A percentile compares a stretch with the other conserved stretches of the same genome.
phyloP scores from a whole-genome alignment of 257 asterid species.

The Ophiorrhiza pumila region DNA sequence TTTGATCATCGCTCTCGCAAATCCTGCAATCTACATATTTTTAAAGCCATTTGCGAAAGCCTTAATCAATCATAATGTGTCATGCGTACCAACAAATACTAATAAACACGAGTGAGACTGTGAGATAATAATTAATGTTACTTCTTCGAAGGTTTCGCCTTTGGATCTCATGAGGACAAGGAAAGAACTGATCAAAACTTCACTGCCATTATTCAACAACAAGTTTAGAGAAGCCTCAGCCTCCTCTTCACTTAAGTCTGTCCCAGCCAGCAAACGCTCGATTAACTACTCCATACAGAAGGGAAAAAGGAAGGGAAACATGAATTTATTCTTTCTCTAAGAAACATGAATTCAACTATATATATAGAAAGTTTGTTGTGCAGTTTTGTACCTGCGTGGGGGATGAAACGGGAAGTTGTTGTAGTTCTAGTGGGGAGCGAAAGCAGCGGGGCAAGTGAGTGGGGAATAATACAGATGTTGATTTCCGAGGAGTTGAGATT shows the following conservation, averaged over 20 bases:
- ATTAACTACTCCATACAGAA: slow-evolving; percentile 43
- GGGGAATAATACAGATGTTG: slow-evolving; percentile 2
- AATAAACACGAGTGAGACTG: too few relatives aligned
- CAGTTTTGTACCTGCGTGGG: slow-evolving; percentile 16
- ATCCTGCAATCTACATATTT: slow-evolving; percentile 56
- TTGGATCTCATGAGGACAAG: slow-evolving; percentile 93
- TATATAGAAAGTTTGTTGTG: neutral
- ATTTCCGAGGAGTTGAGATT: neutral
- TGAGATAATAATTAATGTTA: slow-evolving; percentile 17
- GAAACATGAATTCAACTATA: neutral
- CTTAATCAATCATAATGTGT: too few relatives aligned
- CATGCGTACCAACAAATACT: too few relatives aligned
- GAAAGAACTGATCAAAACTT: slow-evolving; percentile 87
- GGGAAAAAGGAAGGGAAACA: neutral
- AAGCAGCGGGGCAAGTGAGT: slow-evolving; percentile 12
- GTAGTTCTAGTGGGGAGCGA: slow-evolving; percentile 10
- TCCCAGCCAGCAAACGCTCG: slow-evolving; percentile 65
- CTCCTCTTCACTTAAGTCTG: slow-evolving; percentile 62
- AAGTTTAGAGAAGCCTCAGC: slow-evolving; percentile 83
- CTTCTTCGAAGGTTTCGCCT: slow-evolving; percentile 95
- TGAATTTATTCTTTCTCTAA: neutral
- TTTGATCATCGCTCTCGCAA: slow-evolving; percentile 77
- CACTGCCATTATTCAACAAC: slow-evolving; percentile 76
- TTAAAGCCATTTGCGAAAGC: neutral
- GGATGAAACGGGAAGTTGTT: slow-evolving; percentile 12